Base-by-base conservation (phyloP, 371 early-diverging fungal genomes). In the Rhizomucor pusillus region DNA sequence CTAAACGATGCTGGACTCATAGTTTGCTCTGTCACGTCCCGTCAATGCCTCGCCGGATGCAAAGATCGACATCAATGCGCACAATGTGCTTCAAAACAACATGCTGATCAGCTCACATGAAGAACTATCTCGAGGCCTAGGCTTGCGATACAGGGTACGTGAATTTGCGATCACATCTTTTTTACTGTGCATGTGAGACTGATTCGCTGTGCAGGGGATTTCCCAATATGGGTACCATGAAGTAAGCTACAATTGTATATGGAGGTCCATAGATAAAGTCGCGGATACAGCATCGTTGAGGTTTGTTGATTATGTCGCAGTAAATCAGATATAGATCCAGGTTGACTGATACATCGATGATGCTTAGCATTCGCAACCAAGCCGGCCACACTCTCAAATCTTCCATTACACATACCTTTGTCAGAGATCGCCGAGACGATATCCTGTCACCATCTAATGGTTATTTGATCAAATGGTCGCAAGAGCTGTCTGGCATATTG, bases 341-440 rank as follows among this genome's bases (percentile, higher is more conserved):
- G 19, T 19, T 18, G 46, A 46, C 46, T 23, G 5, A 16, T 6
- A 20, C 1, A 43, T 20, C 18, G 33, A 45, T 41, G 54, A 4
- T 50, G 10, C 55, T 19, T 69, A 92, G 92, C 60, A 81, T 95
- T 52, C 89, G 97, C 24, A 68, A 86, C 35, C 89, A 93, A 57
- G 95, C 89, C 14, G 97, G 95, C 0, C 90, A 96, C 65, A 75
- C 90, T 16, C 69, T 96, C 34, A 96, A 96, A 64, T 89, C 94
- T 3, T 77, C 92, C 0, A 50, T 95, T 37, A 66, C 72, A 3
- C 89, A 93, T 70, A 67, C 76, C 29, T 82, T 86, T 61, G 57
- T 80, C 0, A 70, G 76, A 36, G 95, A 96, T 54, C 71, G 71
- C 22, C 83, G 95, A 18, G 90, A 96, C 54, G 89, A 92, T 56